Base-by-base conservation (phyloP, 2,329 filamentous ascomycete genomes). In the Aspergillus sp. region DNA sequence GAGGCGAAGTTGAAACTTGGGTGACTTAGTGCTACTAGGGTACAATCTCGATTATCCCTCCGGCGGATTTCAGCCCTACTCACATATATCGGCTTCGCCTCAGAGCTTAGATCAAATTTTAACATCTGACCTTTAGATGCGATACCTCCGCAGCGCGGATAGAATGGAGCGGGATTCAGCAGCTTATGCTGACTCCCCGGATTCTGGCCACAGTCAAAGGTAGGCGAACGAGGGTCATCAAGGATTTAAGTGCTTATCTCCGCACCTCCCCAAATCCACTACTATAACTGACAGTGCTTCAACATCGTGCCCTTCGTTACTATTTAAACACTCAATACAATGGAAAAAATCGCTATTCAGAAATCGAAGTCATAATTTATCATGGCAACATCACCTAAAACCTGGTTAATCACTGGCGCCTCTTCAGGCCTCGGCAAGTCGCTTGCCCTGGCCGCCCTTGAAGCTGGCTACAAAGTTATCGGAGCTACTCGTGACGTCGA, bases 391-490 rank as follows among this genome's bases (percentile, higher is more conserved):
- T 22, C 17, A 36, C 17, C 4, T 17, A 36, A 3, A 12, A 50
- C 48, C 32, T 59, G 57, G 57, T 7, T 59, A 7, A 57, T 59
- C 49, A 59, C 57, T 2, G 57, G 57, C 12, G 49, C 57, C 45
- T 59, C 57, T 5, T 59, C 57, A 3, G 57, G 57, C 38, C 32
- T 57, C 9, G 57, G 57, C 15, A 42, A 42, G 5, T 42, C 54
- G 3, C 18, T 59, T 11, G 57, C 54, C 2, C 12, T 36, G 11
- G 49, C 39, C 39, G 57, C 54, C 11, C 53, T 59, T 15, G 36
- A 36, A 3, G 44, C 53, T 6, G 53, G 43, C 13, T 30, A 56
- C 45, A 50, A 39, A 9, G 57, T 55, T 1, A 39, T 58, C 22
- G 56, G 52, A 17, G 52, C 56, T 4, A 55, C 47, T 7, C 56